Evolutionary conservation across 257 asterid species (phyloP).

Genomic region (Nyctanthes arbortristis): DNA sequence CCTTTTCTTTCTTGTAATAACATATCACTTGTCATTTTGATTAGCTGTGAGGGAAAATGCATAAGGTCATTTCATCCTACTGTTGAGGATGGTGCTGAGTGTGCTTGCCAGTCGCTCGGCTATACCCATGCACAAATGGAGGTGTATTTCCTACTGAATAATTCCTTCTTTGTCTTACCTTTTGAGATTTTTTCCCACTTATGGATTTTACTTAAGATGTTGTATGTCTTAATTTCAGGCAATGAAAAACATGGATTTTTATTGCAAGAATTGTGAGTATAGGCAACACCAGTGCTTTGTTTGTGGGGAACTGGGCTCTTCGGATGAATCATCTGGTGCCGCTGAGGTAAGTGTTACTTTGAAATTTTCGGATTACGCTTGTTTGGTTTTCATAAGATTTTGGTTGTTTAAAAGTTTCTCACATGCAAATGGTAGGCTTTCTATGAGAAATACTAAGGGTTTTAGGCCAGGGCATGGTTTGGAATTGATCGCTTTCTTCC

Average conservation of each 20-base stretch:
- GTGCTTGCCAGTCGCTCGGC: constrained; percentile 64
- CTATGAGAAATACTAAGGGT: constrained; percentile 4
- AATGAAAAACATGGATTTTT: constrained; percentile 39
- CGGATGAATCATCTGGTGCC: constrained; percentile 77
- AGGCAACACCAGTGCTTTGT: constrained; percentile 82
- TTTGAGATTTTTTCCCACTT: constrained; percentile 2
- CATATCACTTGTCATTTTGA: constrained; percentile 11
- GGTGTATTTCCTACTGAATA: constrained; percentile 36
- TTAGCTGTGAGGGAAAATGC: constrained; percentile 90
- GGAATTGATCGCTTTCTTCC: too few relatives aligned
- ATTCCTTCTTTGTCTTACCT: background rate
- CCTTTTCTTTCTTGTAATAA: background rate
- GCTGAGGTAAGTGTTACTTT: constrained; percentile 55
- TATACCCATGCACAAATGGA: constrained; percentile 50
- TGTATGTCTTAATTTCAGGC: constrained; percentile 39
- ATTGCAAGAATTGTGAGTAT: constrained; percentile 72
- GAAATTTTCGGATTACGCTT: constrained; percentile 1
- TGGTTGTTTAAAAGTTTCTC: constrained; percentile 2
- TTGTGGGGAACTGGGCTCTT: constrained; percentile 86
- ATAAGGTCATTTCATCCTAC: constrained; percentile 90
- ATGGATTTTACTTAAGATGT: constrained; percentile 19
- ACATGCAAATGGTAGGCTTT: background rate
- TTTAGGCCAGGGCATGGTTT: too few relatives aligned
- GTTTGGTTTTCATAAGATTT: constrained; percentile 10
- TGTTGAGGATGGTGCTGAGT: constrained; percentile 53